Evolutionary conservation across 768 basidiomycete genomes (phyloP).

Genomic region (Tulasnella sp.): DNA sequence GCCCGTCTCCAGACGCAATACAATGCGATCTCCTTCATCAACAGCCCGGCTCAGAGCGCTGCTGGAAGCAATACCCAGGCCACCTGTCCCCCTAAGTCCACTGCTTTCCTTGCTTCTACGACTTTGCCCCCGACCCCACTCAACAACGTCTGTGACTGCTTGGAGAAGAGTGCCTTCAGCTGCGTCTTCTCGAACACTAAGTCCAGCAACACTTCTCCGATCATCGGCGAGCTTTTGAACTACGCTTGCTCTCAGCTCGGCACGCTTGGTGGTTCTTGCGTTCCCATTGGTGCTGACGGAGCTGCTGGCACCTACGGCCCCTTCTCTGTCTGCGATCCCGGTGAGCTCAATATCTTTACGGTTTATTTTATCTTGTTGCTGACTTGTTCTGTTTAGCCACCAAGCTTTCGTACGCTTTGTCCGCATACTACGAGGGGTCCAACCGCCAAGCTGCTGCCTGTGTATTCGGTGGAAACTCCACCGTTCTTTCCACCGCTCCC

Average conservation of each 20-base stretch:
- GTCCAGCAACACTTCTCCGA: conserved; percentile 56
- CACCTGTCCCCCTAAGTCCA: conserved; percentile 65
- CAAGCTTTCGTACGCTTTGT: conserved; percentile 84
- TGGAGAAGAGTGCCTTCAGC: conserved; percentile 62
- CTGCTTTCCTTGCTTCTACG: conserved; percentile 61
- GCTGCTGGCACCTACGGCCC: conserved; percentile 58
- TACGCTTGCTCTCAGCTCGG: conserved; percentile 72
- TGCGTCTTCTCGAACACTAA: conserved; percentile 74
- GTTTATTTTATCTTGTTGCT: not conserved
- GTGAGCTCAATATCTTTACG: conserved; percentile 49
- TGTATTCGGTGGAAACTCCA: conserved; percentile 75
- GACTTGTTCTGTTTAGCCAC: conserved; percentile 52
- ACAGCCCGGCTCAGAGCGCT: conserved; percentile 60
- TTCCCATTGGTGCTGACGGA: conserved; percentile 73
- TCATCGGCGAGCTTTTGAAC: conserved; percentile 65
- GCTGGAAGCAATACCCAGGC: conserved; percentile 57
- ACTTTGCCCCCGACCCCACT: conserved; percentile 85
- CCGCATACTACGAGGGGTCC: conserved; percentile 69
- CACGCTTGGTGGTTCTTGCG: conserved; percentile 61
- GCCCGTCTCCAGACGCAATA: conserved; percentile 66
- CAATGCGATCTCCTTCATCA: conserved; percentile 54
- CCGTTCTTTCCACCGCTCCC: conserved; percentile 63
- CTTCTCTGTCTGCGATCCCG: conserved; percentile 47
- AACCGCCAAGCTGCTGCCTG: conserved; percentile 57
- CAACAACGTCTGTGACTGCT: conserved; percentile 72